Conservation (phyloP, 1,139 yeast species). For the Blastobotrys serpentis region DNA sequence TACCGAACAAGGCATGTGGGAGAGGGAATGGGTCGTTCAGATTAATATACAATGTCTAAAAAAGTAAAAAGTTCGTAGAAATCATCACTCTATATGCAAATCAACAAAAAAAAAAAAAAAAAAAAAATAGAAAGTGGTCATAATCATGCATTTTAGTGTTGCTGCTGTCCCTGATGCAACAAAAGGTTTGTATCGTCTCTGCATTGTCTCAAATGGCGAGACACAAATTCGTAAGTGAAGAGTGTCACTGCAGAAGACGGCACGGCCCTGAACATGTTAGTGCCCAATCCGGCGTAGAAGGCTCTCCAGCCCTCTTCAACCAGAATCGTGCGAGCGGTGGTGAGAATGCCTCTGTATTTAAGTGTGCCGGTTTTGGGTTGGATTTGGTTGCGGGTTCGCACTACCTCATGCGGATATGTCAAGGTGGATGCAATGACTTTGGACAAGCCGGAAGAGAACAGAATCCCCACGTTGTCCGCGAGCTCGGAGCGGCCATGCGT, state of each 20-base stretch:
- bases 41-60: neutral
- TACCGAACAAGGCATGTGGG: neutral
- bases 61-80: neutral
- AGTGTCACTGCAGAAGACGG: conserved; percentile 95
- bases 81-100: conserved; percentile 2
- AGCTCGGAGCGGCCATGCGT: conserved; percentile 11
- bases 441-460: conserved; percentile 74
- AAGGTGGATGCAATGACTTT: conserved; percentile 87
- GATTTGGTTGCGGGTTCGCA: conserved; percentile 88
- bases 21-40: neutral
- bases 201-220: conserved; percentile 48
- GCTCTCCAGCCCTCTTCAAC: conserved; percentile 74
- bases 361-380: conserved; percentile 24
- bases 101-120: neutral
- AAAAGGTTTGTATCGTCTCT: conserved; percentile 14
- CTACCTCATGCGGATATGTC: conserved; percentile 94
- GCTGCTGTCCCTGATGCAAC: neutral
- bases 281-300: conserved; percentile 85
- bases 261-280: conserved; percentile 84
- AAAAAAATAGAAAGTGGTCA: neutral
- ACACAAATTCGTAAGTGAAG: conserved; percentile 88
- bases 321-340: conserved; percentile 55
- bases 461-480: conserved; percentile 45
- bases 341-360: conserved; percentile 43
- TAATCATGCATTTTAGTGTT: neutral